These are phyloP conservation scores for Pseudogymnoascus destructans DNA, from an alignment of 2,329 filamentous ascomycete species.

Conservation along the genomic window DNA sequence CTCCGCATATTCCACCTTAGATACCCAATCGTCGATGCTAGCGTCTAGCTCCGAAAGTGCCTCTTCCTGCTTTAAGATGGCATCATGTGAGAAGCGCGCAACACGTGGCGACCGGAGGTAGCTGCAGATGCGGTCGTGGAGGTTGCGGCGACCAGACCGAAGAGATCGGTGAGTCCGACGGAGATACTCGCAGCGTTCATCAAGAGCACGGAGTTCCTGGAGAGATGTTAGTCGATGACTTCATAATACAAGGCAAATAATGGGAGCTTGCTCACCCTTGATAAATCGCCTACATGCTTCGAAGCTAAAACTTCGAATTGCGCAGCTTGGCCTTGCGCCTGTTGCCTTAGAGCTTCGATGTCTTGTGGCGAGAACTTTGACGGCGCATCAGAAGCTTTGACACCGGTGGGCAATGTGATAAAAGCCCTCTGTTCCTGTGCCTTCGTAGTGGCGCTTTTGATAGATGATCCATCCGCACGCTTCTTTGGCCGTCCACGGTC, in stretches of 20 bases:
- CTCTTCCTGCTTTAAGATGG: conserved; percentile 68
- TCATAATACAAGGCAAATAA: neutral
- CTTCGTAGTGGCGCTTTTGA: conserved; percentile 28
- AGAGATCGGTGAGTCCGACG: conserved; percentile 64
- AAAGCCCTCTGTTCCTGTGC: conserved; percentile 42
- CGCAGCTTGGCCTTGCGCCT: conserved; percentile 48
- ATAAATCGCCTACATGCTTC: conserved; percentile 51
- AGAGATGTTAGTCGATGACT: neutral
- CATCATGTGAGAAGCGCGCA: conserved; percentile 60
- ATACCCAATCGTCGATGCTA: conserved; percentile 70
- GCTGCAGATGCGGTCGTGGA: conserved; percentile 64
- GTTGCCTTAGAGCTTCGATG: conserved; percentile 39
- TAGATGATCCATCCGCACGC: conserved; percentile 31
- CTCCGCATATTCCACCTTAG: conserved; percentile 68
- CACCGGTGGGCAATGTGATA: conserved; percentile 47
- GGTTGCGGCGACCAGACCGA: conserved; percentile 60
- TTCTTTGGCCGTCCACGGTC: conserved; percentile 49
- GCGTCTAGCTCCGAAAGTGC: conserved; percentile 62
- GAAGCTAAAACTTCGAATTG: conserved; percentile 51
- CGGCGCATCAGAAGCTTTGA: conserved; percentile 39
- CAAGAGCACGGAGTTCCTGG: conserved; percentile 61
- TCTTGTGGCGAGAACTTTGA: conserved; percentile 37
- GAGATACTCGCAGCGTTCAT: conserved; percentile 66
- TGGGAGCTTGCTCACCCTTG: conserved; percentile 35
- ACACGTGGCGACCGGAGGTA: conserved; percentile 60